Percentiles rank a stretch among this genome's conserved stretches.
These are phyloP conservation scores for Beta lomatogona DNA, from an alignment of 179 eudicot species.

Conservation along the genomic window DNA sequence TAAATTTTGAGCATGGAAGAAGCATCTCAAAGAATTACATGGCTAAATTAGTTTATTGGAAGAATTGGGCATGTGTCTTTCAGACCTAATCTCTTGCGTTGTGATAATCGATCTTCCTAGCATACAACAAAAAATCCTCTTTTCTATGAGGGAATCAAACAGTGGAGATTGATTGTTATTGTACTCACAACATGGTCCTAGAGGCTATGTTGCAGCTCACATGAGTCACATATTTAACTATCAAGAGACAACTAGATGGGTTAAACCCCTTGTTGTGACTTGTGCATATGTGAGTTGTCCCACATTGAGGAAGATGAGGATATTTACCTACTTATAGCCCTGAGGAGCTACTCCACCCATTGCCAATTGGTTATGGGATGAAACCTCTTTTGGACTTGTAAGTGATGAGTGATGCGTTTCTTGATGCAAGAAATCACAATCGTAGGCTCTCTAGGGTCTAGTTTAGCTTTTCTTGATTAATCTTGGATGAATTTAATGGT, in stretches of 20 bases:
- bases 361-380: not conserved
- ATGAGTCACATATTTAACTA: too few relatives aligned
- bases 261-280: too few relatives aligned
- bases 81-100: not conserved
- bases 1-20: not conserved
- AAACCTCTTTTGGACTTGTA: too few relatives aligned
- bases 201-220: not conserved
- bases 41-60: not conserved
- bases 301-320: too few relatives aligned
- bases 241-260: too few relatives aligned
- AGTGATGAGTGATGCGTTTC: too few relatives aligned
- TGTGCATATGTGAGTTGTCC: too few relatives aligned
- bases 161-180: not conserved
- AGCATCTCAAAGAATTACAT: not conserved
- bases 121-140: not conserved
- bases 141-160: not conserved
- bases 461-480: too few relatives aligned
- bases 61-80: not conserved
- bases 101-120: not conserved
- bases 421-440: too few relatives aligned
- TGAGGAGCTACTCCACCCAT: not conserved
- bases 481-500: too few relatives aligned
- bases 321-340: too few relatives aligned
- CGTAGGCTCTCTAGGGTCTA: too few relatives aligned
- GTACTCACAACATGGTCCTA: not conserved